These are phyloP conservation scores for Vaccinium myrtillus DNA, from an alignment of 148 eudicot genomes.

Conservation along the genomic window DNA sequence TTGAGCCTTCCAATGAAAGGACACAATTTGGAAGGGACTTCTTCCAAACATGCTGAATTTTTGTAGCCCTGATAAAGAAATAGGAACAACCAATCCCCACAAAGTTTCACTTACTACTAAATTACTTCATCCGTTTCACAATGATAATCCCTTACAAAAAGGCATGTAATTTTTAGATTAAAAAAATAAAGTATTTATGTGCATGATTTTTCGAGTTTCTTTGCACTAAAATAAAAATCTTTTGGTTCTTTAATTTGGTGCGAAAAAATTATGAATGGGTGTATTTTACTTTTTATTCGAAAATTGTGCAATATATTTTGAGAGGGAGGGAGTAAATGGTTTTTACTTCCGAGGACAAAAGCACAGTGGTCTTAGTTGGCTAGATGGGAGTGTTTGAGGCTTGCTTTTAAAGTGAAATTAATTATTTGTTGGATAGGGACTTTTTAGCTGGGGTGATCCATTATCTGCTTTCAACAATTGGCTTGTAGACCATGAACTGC, in stretches of 20 bases:
- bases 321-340: too few relatives aligned
- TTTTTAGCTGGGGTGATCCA: constrained; percentile 2
- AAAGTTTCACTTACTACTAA: background rate
- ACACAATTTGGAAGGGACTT: background rate
- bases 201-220: too few relatives aligned
- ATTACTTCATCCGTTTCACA: background rate
- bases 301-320: too few relatives aligned
- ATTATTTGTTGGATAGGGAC: background rate
- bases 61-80: background rate
- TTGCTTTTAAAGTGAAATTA: constrained; percentile 14
- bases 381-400: background rate
- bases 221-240: too few relatives aligned
- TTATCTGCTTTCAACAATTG: background rate
- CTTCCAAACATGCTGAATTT: background rate
- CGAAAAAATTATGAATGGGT: too few relatives aligned
- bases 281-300: too few relatives aligned
- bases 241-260: too few relatives aligned
- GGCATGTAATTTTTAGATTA: too few relatives aligned
- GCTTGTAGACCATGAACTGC: background rate
- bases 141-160: too few relatives aligned
- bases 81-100: background rate
- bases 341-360: background rate
- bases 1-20: background rate
- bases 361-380: constrained; percentile 4
- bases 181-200: too few relatives aligned